phyloP scores from a whole-genome alignment of 1,284 basidiomycete species.

The Fomitiporia mediterranea region DNA sequence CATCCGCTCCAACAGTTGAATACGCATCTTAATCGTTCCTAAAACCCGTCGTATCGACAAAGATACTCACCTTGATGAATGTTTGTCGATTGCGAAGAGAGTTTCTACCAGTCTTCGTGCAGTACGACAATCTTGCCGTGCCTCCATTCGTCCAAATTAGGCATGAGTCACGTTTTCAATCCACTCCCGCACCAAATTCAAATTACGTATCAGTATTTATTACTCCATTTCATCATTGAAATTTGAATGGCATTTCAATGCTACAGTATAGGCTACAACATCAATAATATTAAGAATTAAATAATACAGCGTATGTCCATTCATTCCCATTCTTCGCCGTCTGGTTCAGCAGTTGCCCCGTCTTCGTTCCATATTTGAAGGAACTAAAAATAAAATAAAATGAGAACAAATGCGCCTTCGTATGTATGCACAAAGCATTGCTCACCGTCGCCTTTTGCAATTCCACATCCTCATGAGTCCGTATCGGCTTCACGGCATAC shows the following conservation, averaged over 20 bases:
- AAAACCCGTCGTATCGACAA: not conserved
- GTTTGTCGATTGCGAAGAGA: no score
- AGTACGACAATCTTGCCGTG: no score
- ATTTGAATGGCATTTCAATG: no score
- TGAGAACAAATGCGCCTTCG: not conserved
- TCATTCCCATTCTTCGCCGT: conserved; percentile 35
- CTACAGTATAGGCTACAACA: not conserved
- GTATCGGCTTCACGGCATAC: conserved; percentile 53
- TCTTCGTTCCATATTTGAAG: conserved; percentile 78
- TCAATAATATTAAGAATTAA: not conserved
- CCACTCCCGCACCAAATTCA: no score
- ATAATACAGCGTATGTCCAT: not conserved
- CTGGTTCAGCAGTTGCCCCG: conserved; percentile 67
- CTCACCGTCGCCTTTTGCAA: conserved; percentile 56
- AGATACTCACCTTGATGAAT: conserved; percentile 12
- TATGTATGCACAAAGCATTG: conserved; percentile 9
- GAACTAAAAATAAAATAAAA: conserved; percentile 44
- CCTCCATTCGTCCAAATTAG: not conserved
- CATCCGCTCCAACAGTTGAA: no score
- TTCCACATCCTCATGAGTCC: conserved; percentile 54
- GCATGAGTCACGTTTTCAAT: not conserved
- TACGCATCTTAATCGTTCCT: no score
- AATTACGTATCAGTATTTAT: no score
- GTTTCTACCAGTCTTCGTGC: no score
- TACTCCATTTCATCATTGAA: no score